Base-by-base conservation (phyloP, 2,329 filamentous ascomycete genomes). In the Teratosphaeria gauchensis region DNA sequence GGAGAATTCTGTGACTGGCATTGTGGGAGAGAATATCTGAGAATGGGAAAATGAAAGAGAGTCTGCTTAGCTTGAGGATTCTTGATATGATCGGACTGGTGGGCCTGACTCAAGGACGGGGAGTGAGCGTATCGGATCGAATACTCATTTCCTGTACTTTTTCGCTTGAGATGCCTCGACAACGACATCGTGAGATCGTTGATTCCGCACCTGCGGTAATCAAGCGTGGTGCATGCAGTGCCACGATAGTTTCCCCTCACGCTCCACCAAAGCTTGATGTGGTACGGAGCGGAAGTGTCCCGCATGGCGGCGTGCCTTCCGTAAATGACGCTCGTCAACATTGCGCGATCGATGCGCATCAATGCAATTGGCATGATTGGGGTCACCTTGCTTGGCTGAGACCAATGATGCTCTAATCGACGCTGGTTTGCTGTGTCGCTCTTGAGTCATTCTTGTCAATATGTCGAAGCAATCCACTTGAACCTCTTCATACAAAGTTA, bases 1-100 rank as follows among this genome's bases (percentile, higher is more conserved):
- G 54, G 73, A 77, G 76, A 88, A 88, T 16, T 81, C 74, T 33
- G 84, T 86, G 68, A 81, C 78, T 64, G 85, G 85, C 85, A 88
- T 88, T 51, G 62, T 74, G 71, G 28, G n/a, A 6, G 35, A 28
- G 11, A 31, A 3, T 1, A 3, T 33, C 2, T 4, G n/a, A 30
- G 42, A 9, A 53, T 32, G 19, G 28, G 28, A 12, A 14, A 16
- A 16, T 33, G 12, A 7, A 12, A 11, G 33, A 16, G 16, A 19
- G 11, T 4, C 32, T 12, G 51, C 51, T 31, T 31, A 53, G 7
- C 51, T 33, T 31, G 51, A 30, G 51, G 12, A n/a, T 53, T 8
- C 14, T 53, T 7, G 28, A 31, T 53, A 30, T 24, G 19, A 21
- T 48, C 16, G n/a, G 16, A 21, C 42, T 19, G 9, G 9, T 19